phyloP scores from a whole-genome alignment of 2,329 filamentous ascomycete genomes.

The Fusarium liriodendri region DNA sequence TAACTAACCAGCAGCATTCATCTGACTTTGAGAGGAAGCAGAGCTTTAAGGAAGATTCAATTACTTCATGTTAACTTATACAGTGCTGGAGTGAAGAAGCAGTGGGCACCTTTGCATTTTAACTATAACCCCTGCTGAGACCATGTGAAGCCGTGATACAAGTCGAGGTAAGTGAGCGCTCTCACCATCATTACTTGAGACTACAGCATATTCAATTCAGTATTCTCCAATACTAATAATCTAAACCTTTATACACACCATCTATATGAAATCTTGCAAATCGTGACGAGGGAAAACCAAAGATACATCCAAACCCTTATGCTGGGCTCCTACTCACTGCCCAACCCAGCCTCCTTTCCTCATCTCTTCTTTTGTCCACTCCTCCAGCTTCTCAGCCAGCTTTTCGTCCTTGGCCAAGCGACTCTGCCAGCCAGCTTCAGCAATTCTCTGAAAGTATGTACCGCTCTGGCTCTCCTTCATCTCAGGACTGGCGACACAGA shows the following conservation, averaged over 20 bases:
- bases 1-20: too few relatives aligned
- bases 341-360: slow-evolving; percentile 9
- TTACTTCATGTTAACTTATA: too few relatives aligned
- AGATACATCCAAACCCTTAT: not conserved
- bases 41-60: too few relatives aligned
- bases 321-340: not conserved
- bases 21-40: too few relatives aligned
- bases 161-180: too few relatives aligned
- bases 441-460: slow-evolving; percentile 25
- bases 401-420: slow-evolving; percentile 18
- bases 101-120: too few relatives aligned
- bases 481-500: slow-evolving; percentile 20
- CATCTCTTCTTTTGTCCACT: slow-evolving; percentile 30
- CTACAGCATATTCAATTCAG: not conserved
- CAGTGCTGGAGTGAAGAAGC: too few relatives aligned
- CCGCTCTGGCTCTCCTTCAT: slow-evolving; percentile 31
- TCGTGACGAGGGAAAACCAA: not conserved
- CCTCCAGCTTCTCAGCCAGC: slow-evolving; percentile 24
- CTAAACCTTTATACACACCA: not conserved
- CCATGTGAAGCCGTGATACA: too few relatives aligned
- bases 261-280: not conserved
- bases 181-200: not conserved
- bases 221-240: not conserved
- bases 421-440: slow-evolving; percentile 27
- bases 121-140: too few relatives aligned